Evolutionary conservation across 345 rosid species (phyloP), one percentile per base, ranked within the genome.

Genomic region (Sisymbrium irio): DNA sequence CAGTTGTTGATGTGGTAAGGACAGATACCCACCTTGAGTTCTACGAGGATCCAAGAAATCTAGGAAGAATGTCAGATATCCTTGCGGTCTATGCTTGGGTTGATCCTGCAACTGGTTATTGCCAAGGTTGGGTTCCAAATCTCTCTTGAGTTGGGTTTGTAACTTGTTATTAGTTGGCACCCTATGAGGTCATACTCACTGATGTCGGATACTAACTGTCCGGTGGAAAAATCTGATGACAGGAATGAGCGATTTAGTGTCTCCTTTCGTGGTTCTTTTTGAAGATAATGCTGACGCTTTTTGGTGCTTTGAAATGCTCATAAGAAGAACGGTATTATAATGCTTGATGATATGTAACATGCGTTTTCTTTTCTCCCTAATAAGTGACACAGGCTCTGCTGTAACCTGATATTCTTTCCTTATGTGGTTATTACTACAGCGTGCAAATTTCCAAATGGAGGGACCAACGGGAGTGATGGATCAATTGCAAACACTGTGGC

Each of bases 291-390:
- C 86, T 36, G 96, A 89, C 61, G 96, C 96, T 33, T 89, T 89
- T 81, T 89, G 96, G 96, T 89, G 92, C 85, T 89, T 89, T 74
- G 96, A 87, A 86, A 89, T 89, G 90, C 92, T 89, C 67, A 71
- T 89, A 67, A 85, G 92, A 81, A 87, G 89, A 84, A 87, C 79
- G 96, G 96, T 89, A 87, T 53, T 76, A 20, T 13, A 50, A 37
- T 36, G 13, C n/a, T 25, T 20, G 37, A 20, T 39, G 47, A 67
- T 62, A 37, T 60, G 18, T 35, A 39, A 54, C 28, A 71, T 68
- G 42, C 19, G 46, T 57, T 61, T 61, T 39, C 12, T 6, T 25
- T 40, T 12, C 40, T 13, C 60, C 65, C 42, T 22, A 32, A 36
- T 66, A 42, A 49, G n/a, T 36, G 25, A 55, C 25, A 65, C 66